A percentile compares a stretch with the other conserved stretches of the same genome.
phyloP scores from a whole-genome alignment of 495 filamentous ascomycete species.

The Trichodelitschia bisporula region DNA sequence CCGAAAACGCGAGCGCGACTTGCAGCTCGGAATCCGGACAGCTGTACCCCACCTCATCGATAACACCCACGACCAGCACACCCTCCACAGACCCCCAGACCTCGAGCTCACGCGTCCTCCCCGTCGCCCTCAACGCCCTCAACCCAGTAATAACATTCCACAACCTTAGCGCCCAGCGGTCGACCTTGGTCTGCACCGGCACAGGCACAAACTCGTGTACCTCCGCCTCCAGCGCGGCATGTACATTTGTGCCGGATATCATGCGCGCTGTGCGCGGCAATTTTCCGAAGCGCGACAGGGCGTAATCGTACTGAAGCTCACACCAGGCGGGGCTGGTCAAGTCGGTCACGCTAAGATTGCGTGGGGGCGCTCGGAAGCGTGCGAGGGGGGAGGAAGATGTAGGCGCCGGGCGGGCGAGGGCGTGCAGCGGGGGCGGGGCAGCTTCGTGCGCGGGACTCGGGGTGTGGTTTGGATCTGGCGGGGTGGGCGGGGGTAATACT shows the following conservation, averaged over 20 bases:
- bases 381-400: constrained; percentile 31
- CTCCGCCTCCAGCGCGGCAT: constrained; percentile 65
- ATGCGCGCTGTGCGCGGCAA: constrained; percentile 57
- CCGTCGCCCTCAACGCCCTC: constrained; percentile 45
- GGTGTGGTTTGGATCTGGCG: too few species aligned
- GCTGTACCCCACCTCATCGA: constrained; percentile 62
- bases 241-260: constrained; percentile 52
- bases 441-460: too few species aligned
- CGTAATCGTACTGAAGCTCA: constrained; percentile 82
- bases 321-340: constrained; percentile 81
- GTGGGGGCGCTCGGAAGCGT: constrained; percentile 59
- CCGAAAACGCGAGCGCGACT: constrained; percentile 10
- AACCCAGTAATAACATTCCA: constrained; percentile 89
- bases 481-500: background rate
- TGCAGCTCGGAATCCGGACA: constrained; percentile 51
- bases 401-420: constrained; percentile 13
- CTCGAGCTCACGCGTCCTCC: constrained; percentile 70
- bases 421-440: too few species aligned
- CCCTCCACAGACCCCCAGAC: constrained; percentile 81
- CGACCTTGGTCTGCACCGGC: constrained; percentile 48
- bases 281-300: constrained; percentile 47
- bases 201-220: constrained; percentile 54
- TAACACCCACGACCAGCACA: constrained; percentile 64
- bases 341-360: constrained; percentile 75
- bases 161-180: constrained; percentile 54